phyloP scores from a whole-genome alignment of 192 early-diverging fungal species.

The Coemansia sp. region DNA sequence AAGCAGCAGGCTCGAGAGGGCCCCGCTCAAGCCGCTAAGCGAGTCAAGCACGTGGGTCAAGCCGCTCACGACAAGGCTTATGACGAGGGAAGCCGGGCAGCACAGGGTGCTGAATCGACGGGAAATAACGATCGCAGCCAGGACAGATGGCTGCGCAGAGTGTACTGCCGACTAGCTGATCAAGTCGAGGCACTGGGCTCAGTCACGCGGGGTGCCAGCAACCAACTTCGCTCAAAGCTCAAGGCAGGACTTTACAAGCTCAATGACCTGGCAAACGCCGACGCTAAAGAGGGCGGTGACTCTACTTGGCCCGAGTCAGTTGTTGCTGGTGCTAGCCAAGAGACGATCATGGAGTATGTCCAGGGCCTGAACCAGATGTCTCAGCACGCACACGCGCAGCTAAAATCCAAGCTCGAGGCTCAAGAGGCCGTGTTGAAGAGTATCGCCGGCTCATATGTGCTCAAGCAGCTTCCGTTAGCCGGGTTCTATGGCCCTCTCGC shows the following conservation, averaged over 20 bases:
- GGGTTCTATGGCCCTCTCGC: slow-evolving; percentile 27
- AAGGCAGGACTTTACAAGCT: slow-evolving; percentile 24
- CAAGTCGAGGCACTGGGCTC: slow-evolving; percentile 9
- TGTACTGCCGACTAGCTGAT: neutral
- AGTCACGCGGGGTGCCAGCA: slow-evolving; percentile 23
- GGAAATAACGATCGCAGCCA: neutral
- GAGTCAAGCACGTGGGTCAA: slow-evolving; percentile 17
- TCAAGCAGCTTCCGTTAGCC: slow-evolving; percentile 27
- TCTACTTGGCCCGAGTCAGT: slow-evolving; percentile 43
- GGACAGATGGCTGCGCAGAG: slow-evolving; percentile 3
- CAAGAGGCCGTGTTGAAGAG: slow-evolving; percentile 26
- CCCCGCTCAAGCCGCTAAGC: slow-evolving; percentile 4
- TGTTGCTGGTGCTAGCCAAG: slow-evolving; percentile 30
- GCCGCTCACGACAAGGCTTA: slow-evolving; percentile 13
- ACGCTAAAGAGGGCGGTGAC: slow-evolving; percentile 11
- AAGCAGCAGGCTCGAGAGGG: slow-evolving; percentile 13
- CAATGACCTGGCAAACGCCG: slow-evolving; percentile 17
- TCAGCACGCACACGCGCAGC: slow-evolving; percentile 29
- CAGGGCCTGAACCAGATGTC: slow-evolving; percentile 31
- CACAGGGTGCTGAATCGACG: slow-evolving; percentile 7
- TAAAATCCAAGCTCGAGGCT: slow-evolving; percentile 26
- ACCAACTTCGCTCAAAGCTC: slow-evolving; percentile 32
- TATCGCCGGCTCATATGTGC: slow-evolving; percentile 17
- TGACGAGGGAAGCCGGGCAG: slow-evolving; percentile 8
- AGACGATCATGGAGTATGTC: slow-evolving; percentile 23